A percentile compares a stretch with the other conserved stretches of the same genome.
Conservation (phyloP, 2,329 filamentous ascomycete genomes). For the Fusarium lateritium region DNA sequence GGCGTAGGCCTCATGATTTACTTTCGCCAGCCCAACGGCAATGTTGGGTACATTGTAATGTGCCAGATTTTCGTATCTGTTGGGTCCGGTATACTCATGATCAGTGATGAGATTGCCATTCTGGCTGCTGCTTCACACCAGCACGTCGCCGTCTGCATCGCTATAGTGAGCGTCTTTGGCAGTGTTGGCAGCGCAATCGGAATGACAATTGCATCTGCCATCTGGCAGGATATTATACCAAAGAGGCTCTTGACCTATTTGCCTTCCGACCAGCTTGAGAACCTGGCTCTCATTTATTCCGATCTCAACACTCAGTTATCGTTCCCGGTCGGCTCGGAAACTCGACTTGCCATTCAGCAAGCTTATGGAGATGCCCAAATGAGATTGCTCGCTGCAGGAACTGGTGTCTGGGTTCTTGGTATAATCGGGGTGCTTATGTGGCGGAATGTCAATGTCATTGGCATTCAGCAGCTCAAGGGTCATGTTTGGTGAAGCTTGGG, state of each 20-base stretch:
- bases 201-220: slow-evolving; percentile 30
- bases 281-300: slow-evolving; percentile 59
- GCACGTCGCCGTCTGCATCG: slow-evolving; percentile 33
- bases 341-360: slow-evolving; percentile 30
- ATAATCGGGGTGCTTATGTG: slow-evolving; percentile 19
- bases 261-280: slow-evolving; percentile 51
- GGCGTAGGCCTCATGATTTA: slow-evolving; percentile 35
- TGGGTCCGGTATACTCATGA: slow-evolving; percentile 26
- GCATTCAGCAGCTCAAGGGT: slow-evolving; percentile 36
- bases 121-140: slow-evolving; percentile 35
- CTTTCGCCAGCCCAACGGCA: slow-evolving; percentile 32
- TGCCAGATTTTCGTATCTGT: slow-evolving; percentile 34
- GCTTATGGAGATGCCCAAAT: slow-evolving; percentile 35
- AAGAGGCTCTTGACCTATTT: slow-evolving; percentile 55
- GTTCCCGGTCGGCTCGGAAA: slow-evolving; percentile 25
- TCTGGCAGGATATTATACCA: slow-evolving; percentile 55
- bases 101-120: slow-evolving; percentile 38
- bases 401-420: slow-evolving; percentile 20
- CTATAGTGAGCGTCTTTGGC: slow-evolving; percentile 25
- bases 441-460: slow-evolving; percentile 30
- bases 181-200: slow-evolving; percentile 34
- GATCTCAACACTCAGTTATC: slow-evolving; percentile 23
- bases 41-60: slow-evolving; percentile 31
- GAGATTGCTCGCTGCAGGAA: slow-evolving; percentile 26
- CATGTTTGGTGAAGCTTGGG: slow-evolving; percentile 1